Evolutionary conservation across 768 basidiomycete genomes (phyloP), one percentile per base, ranked within the genome.

Genomic region (Collybia mongolica): DNA sequence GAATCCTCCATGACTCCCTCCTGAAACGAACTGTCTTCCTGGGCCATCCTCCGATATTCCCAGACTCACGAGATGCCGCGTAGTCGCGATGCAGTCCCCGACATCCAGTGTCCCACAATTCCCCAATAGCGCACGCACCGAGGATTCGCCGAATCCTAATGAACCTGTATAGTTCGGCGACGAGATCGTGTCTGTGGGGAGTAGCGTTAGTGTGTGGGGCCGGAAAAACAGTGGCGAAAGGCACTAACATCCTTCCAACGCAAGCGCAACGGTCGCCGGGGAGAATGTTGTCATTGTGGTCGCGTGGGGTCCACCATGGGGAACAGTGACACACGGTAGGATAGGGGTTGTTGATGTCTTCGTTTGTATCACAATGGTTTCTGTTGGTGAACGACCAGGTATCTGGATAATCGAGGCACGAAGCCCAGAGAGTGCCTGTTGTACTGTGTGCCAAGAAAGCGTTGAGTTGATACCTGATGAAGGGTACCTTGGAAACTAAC

Each of bases 1-100:
- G 60, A 84, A 88, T 1, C 87, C 87, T 0, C 86, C 86, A 52
- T 90, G 88, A 40, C 81, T 84, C 36, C 87, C 88, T 4, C 88
- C 87, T 44, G 68, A 68, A 1, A 87, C 60, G 24, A 86, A 71
- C 44, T 81, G 76, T 53, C 76, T 79, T 6, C 79, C 81, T 14
- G 65, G 65, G 1, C 75, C 79, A 12, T 72, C 60, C 38, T 71
- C 66, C 0, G 83, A 75, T 1, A 87, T 63, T 1, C 79, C 79
- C 3, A 76, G 62, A 12, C 65, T 58, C 26, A 83, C 66, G 38
- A 88, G 74, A 52, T 82, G 71, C 18, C 70, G 61, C 2, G 76
- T 73, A 1, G 82, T 73, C 6, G 74, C 78, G 15, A 84, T 75
- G 52, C 83, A 85, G 44, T 88, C 86, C 36, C 74, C 71, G 12